phyloP scores from a whole-genome alignment of 2,329 filamentous ascomycete species.

The Sarocladiaceae sp. region DNA sequence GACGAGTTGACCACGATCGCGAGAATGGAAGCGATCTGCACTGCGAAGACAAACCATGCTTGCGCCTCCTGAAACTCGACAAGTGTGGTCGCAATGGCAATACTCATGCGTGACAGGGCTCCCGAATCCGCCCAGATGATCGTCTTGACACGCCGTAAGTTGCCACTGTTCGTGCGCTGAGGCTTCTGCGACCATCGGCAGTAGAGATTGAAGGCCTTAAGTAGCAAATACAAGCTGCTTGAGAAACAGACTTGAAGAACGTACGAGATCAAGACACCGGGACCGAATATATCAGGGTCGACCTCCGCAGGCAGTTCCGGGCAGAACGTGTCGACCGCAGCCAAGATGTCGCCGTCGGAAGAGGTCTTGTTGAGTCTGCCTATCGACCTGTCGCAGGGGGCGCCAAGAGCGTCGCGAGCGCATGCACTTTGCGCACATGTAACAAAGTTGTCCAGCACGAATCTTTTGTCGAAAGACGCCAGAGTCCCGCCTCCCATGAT shows the following conservation, averaged over 20 bases:
- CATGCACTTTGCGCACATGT: constrained; percentile 30
- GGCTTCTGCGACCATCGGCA: constrained; percentile 26
- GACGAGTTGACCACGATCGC: constrained; percentile 36
- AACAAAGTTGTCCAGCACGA: constrained; percentile 28
- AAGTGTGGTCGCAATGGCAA: constrained; percentile 34
- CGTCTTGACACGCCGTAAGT: constrained; percentile 25
- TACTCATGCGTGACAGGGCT: constrained; percentile 31
- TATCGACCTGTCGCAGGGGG: constrained; percentile 25
- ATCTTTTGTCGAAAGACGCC: constrained; percentile 24
- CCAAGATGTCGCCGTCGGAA: constrained; percentile 24
- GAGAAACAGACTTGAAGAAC: constrained; percentile 33
- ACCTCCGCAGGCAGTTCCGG: constrained; percentile 31
- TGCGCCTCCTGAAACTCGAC: constrained; percentile 37
- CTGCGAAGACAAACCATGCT: constrained; percentile 34
- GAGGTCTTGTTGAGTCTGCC: constrained; percentile 21
- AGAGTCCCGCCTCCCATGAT: constrained; percentile 29
- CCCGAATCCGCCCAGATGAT: constrained; percentile 33
- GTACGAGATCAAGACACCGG: constrained; percentile 35
- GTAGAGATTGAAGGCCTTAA: constrained; percentile 31
- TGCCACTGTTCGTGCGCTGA: not conserved
- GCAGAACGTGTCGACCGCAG: constrained; percentile 30
- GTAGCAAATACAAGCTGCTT: constrained; percentile 26
- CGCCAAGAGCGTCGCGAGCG: constrained; percentile 26
- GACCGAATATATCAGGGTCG: constrained; percentile 35
- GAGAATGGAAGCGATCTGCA: constrained; percentile 35